Base-by-base conservation (phyloP, 2,329 filamentous ascomycete species). In the Ceratocystis eucalypticola region DNA sequence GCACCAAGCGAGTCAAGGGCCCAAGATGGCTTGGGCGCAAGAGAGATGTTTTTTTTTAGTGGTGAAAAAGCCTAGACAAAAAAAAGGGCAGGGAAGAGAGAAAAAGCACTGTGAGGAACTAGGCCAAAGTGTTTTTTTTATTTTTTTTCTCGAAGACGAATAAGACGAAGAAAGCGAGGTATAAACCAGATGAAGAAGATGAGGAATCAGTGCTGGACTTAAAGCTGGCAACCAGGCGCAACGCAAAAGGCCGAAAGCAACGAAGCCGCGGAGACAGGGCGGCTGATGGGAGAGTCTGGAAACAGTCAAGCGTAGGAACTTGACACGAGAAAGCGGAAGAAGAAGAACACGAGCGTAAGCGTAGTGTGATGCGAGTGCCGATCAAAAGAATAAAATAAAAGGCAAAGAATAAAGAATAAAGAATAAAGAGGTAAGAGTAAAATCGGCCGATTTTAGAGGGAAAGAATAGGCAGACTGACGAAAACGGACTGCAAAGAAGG, bases 311-410 rank as follows among this genome's bases (percentile, higher is more conserved):
- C 55, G 55, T 59, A 59, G 55, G 28, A 59, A 37, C 7, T 59
- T 59, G 55, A 65, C 57, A 61, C 61, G 46, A 66, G 10, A 66
- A 45, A 25, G 28, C 65, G 50, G 65, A 28, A 33, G 46, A 61
- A 25, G 59, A 65, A 30, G 8, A 10, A 6, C 20, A 41, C 37
- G 10, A 41, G 10, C 10, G 37, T 2, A 41, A 41, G 37, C 10
- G 37, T 41, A 41, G 37, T 41, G 37, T 41, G 30, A 30, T 41
- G 10, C 0, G 37, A 12, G 12, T 12, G 37, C 4, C 37, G 37
- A 41, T 15, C 20, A 25, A 15, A 6, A 48, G 15, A 17, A 53
- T 28, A 25, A 3, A 53, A 53, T 22, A 22, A 22, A 61, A 44
- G 4, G 8, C n/a, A 44, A 50, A 53, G 15, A 10, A 50, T 20